Evolutionary conservation across 208 protist species (phyloP).

Genomic region (Trypanosoma conorhini): DNA sequence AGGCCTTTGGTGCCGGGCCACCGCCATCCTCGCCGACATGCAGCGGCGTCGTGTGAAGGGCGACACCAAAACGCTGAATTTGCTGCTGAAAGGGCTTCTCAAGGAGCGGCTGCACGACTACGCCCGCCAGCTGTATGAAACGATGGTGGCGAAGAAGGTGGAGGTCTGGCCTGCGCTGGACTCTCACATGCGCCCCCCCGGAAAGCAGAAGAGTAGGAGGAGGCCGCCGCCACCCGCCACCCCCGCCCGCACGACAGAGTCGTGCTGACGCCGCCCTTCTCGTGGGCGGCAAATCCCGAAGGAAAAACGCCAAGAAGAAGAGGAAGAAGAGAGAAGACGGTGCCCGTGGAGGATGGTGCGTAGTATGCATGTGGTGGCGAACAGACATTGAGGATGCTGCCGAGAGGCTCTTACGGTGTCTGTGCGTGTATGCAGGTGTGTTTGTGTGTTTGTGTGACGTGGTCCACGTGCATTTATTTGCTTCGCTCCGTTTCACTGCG

Average conservation of each 20-base stretch:
- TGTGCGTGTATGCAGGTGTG: conserved; percentile 12
- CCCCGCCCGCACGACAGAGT: background rate
- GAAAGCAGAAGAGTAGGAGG: background rate
- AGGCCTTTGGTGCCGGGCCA: conserved; percentile 63
- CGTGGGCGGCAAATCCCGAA: background rate
- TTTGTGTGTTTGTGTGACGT: conserved; percentile 3
- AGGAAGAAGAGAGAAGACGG: background rate
- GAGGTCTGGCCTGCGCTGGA: conserved; percentile 79
- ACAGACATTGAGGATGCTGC: background rate
- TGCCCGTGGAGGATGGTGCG: background rate
- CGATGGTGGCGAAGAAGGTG: conserved; percentile 73
- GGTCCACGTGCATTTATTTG: background rate
- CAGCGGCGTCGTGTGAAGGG: conserved; percentile 69
- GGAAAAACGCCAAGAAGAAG: background rate
- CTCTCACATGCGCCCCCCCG: conserved; percentile 31
- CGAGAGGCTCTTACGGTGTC: background rate
- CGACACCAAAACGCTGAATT: conserved; percentile 72
- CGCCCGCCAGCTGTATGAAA: conserved; percentile 67
- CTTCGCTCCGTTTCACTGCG: background rate
- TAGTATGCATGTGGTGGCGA: background rate
- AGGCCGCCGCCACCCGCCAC: background rate
- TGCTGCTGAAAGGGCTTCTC: conserved; percentile 82
- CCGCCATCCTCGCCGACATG: conserved; percentile 74
- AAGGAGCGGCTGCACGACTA: conserved; percentile 64
- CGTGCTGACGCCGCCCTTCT: background rate